Evolutionary conservation across 441 rosid species (phyloP).

Genomic region (Geranium incanum): DNA sequence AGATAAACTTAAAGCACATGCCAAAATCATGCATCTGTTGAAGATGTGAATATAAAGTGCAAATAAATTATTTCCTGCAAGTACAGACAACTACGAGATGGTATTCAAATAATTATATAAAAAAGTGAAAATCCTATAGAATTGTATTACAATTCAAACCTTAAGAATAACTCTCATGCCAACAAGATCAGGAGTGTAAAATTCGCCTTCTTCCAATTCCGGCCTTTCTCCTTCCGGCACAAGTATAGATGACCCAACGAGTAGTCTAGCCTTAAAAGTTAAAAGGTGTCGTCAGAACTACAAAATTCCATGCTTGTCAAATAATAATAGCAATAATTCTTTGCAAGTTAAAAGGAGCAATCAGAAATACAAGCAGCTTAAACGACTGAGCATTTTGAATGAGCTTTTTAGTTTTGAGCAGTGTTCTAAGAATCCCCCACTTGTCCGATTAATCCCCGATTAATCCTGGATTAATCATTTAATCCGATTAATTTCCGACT

Average conservation of each 20-base stretch:
- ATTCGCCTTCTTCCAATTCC: constrained; percentile 67
- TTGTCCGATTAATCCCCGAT: no score
- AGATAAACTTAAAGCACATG: not conserved
- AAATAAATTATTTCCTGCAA: not conserved
- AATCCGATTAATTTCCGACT: no score
- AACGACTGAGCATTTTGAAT: not conserved
- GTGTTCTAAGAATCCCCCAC: no score
- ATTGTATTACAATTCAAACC: constrained; percentile 33
- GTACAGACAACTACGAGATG: not conserved
- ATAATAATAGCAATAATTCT: not conserved
- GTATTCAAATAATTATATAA: not conserved
- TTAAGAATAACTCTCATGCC: constrained; percentile 73
- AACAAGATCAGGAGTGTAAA: constrained; percentile 76
- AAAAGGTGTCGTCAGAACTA: constrained; percentile 13
- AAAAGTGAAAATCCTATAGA: not conserved
- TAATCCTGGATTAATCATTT: no score
- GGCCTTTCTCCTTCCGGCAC: constrained; percentile 75
- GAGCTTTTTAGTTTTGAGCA: no score
- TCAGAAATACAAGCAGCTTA: not conserved
- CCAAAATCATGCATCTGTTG: not conserved
- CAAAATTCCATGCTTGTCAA: not conserved
- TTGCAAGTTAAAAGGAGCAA: no score
- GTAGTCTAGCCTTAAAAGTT: constrained; percentile 55
- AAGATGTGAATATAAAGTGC: not conserved
- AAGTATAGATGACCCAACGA: constrained; percentile 79